phyloP scores from a whole-genome alignment of 1,284 basidiomycete genomes.

The Fomitopsis palustris region DNA sequence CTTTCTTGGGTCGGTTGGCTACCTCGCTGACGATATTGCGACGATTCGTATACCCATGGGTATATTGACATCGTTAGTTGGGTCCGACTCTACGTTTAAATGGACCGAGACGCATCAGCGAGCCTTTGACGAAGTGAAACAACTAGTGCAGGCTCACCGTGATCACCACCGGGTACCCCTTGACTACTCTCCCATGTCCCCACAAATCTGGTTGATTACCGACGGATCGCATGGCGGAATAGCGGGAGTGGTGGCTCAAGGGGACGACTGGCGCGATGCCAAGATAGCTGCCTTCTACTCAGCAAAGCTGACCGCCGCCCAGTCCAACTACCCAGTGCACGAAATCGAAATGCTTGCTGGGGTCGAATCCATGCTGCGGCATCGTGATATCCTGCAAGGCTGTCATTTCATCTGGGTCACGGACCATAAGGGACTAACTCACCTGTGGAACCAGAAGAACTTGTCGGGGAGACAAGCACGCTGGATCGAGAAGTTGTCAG shows the following conservation, averaged over 20 bases:
- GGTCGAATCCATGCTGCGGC: slow-evolving; percentile 25
- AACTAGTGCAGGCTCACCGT: slow-evolving; percentile 12
- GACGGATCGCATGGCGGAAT: slow-evolving; percentile 13
- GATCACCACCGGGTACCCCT: slow-evolving; percentile 14
- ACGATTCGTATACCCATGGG: slow-evolving; percentile 20
- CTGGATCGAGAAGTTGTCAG: slow-evolving; percentile 19
- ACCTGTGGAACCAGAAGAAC: slow-evolving; percentile 20
- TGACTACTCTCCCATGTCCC: slow-evolving; percentile 15
- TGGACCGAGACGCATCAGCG: slow-evolving; percentile 22
- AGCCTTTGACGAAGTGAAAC: slow-evolving; percentile 24
- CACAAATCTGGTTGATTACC: slow-evolving; percentile 14
- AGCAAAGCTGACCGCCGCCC: slow-evolving; percentile 27
- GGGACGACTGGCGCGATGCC: slow-evolving; percentile 8
- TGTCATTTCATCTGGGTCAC: slow-evolving; percentile 18
- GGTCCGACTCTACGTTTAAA: slow-evolving; percentile 2
- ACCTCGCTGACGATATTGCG: slow-evolving; percentile 16
- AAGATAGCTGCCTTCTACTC: slow-evolving; percentile 22
- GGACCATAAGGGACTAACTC: slow-evolving; percentile 22
- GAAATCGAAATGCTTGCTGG: slow-evolving; percentile 28
- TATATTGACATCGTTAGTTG: slow-evolving; percentile 12
- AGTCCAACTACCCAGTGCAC: slow-evolving; percentile 15
- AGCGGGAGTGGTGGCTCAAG: slow-evolving; percentile 17
- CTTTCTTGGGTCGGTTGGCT: slow-evolving; percentile 25
- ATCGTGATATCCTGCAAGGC: slow-evolving; percentile 20
- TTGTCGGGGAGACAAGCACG: slow-evolving; percentile 19